These are phyloP conservation scores for Suillus hirtellus DNA, from an alignment of 768 basidiomycete species.

Conservation along the genomic window DNA sequence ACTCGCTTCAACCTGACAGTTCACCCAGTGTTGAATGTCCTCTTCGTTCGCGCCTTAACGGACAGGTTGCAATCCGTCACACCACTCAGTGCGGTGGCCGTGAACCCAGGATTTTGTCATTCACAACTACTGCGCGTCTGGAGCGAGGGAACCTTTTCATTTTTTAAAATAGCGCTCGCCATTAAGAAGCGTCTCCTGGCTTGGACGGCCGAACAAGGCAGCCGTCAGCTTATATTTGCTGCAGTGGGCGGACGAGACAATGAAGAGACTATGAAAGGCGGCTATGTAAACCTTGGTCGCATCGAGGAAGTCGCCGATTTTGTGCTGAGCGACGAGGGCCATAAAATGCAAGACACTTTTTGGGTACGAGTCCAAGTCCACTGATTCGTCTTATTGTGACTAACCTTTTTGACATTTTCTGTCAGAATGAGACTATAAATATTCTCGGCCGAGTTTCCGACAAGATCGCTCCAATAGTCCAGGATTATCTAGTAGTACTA, in stretches of 20 bases:
- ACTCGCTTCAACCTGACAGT: not conserved
- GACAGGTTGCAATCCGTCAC: constrained; percentile 18
- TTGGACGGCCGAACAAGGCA: constrained; percentile 26
- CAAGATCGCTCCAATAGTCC: too few relatives aligned
- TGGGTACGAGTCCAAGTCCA: constrained; percentile 34
- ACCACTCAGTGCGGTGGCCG: constrained; percentile 1
- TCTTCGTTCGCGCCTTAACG: constrained; percentile 33
- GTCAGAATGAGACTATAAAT: too few relatives aligned
- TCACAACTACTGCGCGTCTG: constrained; percentile 23
- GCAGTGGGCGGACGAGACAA: too few relatives aligned
- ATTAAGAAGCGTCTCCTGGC: constrained; percentile 17
- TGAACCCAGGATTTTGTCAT: constrained; percentile 33
- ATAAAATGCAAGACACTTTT: constrained; percentile 26
- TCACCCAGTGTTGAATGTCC: constrained; percentile 30
- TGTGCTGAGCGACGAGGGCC: too few relatives aligned
- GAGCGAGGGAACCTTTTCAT: not conserved
- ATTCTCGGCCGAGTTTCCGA: too few relatives aligned
- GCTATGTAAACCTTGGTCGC: too few relatives aligned
- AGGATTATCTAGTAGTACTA: too few relatives aligned
- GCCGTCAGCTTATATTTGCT: too few relatives aligned
- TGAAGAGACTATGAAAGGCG: too few relatives aligned
- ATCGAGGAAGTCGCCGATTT: too few relatives aligned
- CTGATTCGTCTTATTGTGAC: too few relatives aligned
- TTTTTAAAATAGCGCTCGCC: not conserved
- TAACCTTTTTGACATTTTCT: too few relatives aligned